Percentiles rank a stretch among this genome's conserved stretches.
Evolutionary conservation across 805 yeast species (phyloP).

Genomic region (Vanderwaltozyma verrucispora): DNA sequence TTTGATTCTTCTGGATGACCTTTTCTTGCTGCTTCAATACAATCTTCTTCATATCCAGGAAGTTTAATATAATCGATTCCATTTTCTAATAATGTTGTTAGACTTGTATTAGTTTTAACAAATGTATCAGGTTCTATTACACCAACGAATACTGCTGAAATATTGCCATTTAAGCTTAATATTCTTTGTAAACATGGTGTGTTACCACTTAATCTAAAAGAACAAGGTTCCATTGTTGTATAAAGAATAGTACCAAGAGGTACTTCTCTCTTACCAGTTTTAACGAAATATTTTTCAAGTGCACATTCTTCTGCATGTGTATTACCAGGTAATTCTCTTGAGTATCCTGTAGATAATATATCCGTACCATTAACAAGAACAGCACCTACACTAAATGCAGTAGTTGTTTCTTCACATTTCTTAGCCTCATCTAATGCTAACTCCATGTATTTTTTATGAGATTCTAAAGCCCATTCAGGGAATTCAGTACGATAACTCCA

Average conservation of each 20-base stretch:
- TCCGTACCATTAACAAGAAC: conserved; percentile 54
- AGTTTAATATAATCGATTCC: conserved; percentile 68
- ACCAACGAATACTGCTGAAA: conserved; percentile 80
- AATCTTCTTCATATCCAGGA: conserved; percentile 70
- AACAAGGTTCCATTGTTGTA: conserved; percentile 98
- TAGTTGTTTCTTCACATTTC: conserved; percentile 69
- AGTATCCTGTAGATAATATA: conserved; percentile 71
- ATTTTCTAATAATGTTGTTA: conserved; percentile 38
- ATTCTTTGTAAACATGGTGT: conserved; percentile 80
- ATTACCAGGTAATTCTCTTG: conserved; percentile 87
- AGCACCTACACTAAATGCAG: conserved; percentile 95
- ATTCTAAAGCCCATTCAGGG: conserved; percentile 73
- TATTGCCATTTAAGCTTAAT: conserved; percentile 35
- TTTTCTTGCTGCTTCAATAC: conserved; percentile 56
- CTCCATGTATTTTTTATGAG: conserved; percentile 55
- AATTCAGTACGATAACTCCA: conserved; percentile 72
- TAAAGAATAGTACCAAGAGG: conserved; percentile 76
- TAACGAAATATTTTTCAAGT: conserved; percentile 53
- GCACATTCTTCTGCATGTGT: conserved; percentile 98
- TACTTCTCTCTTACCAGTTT: conserved; percentile 30
- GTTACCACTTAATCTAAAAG: conserved; percentile 80
- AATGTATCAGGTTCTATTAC: conserved; percentile 85
- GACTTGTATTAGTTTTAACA: conserved; percentile 66
- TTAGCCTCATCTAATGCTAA: conserved; percentile 68
- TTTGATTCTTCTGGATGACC: conserved; percentile 42